Evolutionary conservation across 2,329 filamentous ascomycete genomes (phyloP).

Genomic region (Diatrype stigma): DNA sequence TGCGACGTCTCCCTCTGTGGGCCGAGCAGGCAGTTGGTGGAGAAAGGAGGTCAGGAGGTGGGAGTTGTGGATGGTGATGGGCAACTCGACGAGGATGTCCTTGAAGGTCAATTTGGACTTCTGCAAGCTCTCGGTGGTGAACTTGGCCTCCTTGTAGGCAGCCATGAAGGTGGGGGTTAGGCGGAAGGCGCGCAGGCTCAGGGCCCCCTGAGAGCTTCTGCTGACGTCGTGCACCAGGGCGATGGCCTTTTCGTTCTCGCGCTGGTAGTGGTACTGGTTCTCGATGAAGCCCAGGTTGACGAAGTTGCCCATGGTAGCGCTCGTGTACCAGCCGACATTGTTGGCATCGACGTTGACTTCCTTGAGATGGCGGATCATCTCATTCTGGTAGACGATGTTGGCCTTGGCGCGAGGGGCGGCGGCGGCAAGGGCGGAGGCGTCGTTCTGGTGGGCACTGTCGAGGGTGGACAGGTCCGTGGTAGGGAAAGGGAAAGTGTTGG

Average conservation of each 20-base stretch:
- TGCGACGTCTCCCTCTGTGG: slow-evolving; percentile 62
- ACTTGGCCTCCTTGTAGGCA: slow-evolving; percentile 95
- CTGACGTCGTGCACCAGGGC: slow-evolving; percentile 93
- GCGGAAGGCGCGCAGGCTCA: slow-evolving; percentile 88
- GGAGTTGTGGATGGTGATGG: slow-evolving; percentile 89
- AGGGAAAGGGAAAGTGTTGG: slow-evolving; percentile 93
- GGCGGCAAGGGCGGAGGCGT: slow-evolving; percentile 71
- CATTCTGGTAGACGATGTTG: slow-evolving; percentile 82
- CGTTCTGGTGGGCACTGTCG: slow-evolving; percentile 67
- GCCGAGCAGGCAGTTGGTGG: slow-evolving; percentile 76
- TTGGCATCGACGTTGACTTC: slow-evolving; percentile 99
- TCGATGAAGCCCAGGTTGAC: slow-evolving; percentile 93
- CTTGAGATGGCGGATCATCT: slow-evolving; percentile 95
- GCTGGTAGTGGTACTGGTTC: slow-evolving; percentile 97
- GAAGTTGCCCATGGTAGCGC: slow-evolving; percentile 98
- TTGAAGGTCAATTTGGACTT: slow-evolving; percentile 92
- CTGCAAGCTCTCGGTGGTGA: slow-evolving; percentile 92
- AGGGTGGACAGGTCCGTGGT: slow-evolving; percentile 66
- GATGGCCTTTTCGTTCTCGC: slow-evolving; percentile 83
- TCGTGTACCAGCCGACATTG: slow-evolving; percentile 98
- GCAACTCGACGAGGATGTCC: slow-evolving; percentile 88
- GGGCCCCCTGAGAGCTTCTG: slow-evolving; percentile 85
- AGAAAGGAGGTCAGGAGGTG: slow-evolving; percentile 94
- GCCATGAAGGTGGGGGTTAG: slow-evolving; percentile 83
- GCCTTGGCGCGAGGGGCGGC: slow-evolving; percentile 89